Evolutionary conservation across 768 basidiomycete genomes (phyloP), one percentile per base, ranked within the genome.

Genomic region (Chlorophyllum brunneum): DNA sequence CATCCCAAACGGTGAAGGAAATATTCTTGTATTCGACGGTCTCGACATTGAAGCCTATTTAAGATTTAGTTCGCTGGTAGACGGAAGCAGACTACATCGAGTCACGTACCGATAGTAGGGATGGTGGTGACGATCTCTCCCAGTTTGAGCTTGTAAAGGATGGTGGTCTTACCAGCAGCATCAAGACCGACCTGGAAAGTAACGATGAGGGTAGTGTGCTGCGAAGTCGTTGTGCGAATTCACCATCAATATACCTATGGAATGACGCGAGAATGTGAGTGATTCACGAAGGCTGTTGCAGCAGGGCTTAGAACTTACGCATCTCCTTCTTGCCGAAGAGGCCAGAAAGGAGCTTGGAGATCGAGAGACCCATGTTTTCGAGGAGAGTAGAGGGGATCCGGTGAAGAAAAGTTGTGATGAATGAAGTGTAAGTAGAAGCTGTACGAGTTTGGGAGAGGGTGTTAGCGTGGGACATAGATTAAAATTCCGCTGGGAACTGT

Each of bases 11-110:
- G 20, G 95, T 99, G 84, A 99, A 99, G 22, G 94, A 97, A 60
- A 98, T 98, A 80, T 98, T 99, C 83, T 98, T 98, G 78, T 99
- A 98, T 73, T 98, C 95, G 61, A 99, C 97, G 56, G 97, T 98
- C 81, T 99, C 97, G 62, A 99, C 97, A 69, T 99, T 99, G 81
- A 99, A 99, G 55, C 97, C 97, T 98, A 59, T 20, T 34, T n/a
- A 47, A 55, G 51, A 54, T 56, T 61, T 54, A 64, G 63, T 52
- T 54, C 61, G 54, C 54, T 43, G 23, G 9, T 24, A 51, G 45
- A 57, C 52, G 49, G 39, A 23, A 46, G 53, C 26, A 37, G 37
- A 51, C 31, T 54, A 48, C 24, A 44, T 53, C 36, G 57, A 38
- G 48, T 16, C 55, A 77, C 87, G 67, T 63, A 95, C 95, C 95